Evolutionary conservation across 257 asterid species (phyloP), one percentile per base, ranked within the genome.

Genomic region (Capsicum baccatum): DNA sequence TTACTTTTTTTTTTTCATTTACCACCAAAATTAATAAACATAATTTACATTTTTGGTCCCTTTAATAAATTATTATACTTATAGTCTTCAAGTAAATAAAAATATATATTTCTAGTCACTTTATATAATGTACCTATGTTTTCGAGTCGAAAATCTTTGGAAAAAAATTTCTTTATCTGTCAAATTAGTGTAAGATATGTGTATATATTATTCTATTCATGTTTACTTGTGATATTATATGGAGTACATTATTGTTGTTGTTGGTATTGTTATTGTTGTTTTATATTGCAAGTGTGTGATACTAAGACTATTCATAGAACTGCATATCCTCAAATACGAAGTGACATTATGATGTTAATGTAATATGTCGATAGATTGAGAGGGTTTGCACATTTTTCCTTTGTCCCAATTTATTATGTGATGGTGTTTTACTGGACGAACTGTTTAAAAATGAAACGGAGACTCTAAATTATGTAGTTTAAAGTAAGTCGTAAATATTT

Each of bases 171-270:
- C 26, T 64, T 1, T 64, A 11, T 12, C 14, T 4, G 19, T 19
- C 1, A 62, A 11, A 0, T 0, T 64, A 26, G 11, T 1, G 0
- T 64, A 64, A 12, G 4, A 0, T 11, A 4, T 64, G 9, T 3
- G 6, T 5, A 64, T 1, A 64, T 1, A 26, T 6, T 26, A 11
- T 0, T 26, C 33, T 26, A 26, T 26, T 26, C 33, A 26, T 26
- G 33, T 26, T 26, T 26, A 26, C 33, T 1, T 26, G 33, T 26
- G 33, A 64, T 1, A 26, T 6, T 26, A 11, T 0, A 60, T 11
- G 1, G 0, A 3, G 10, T 0, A 3, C 9, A 9, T 19, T 60
- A 1, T 33, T 14, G 9, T 9, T 60, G 3, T 33, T 14, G 6
- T 13, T 42, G 6, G 4, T 42, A 42, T 42, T 42, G 48, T 44